Conservation (phyloP, 2,329 filamentous ascomycete species). For the Chalaropsis ovoidea region DNA sequence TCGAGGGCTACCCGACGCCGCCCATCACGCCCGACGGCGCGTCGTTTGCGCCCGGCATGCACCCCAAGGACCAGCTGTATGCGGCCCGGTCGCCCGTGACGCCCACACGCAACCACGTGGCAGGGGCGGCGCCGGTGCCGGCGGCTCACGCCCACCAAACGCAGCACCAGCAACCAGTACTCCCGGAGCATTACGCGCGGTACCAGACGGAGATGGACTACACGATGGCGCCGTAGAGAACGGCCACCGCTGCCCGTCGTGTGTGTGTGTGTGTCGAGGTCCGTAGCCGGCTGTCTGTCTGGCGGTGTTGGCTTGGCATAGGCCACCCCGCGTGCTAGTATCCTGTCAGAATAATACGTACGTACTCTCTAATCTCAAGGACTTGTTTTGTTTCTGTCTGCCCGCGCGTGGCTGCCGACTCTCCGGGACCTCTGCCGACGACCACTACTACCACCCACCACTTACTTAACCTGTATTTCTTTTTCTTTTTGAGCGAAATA, state of each 20-base stretch:
- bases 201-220: slow-evolving; percentile 23
- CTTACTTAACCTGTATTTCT: too few relatives aligned
- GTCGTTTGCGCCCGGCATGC: slow-evolving; percentile 40
- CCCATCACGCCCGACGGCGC: slow-evolving; percentile 72
- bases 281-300: not conserved
- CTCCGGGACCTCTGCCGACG: too few relatives aligned
- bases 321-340: not conserved
- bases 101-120: slow-evolving; percentile 43
- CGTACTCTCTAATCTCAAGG: slow-evolving; percentile 8
- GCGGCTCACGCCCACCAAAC: slow-evolving; percentile 31
- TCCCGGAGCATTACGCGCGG: slow-evolving; percentile 21
- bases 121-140: slow-evolving; percentile 29
- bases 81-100: slow-evolving; percentile 52
- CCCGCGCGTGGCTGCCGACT: not conserved
- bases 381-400: not conserved
- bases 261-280: not conserved
- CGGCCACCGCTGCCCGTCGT: not conserved
- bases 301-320: not conserved
- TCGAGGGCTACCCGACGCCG: slow-evolving; percentile 70
- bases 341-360: slow-evolving; percentile 12
- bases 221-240: slow-evolving; percentile 24
- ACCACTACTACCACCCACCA: too few relatives aligned
- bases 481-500: too few relatives aligned
- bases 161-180: slow-evolving; percentile 25
- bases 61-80: slow-evolving; percentile 40